Base-by-base conservation (phyloP, 2,329 filamentous ascomycete species). In the Monilinia fructigena region DNA sequence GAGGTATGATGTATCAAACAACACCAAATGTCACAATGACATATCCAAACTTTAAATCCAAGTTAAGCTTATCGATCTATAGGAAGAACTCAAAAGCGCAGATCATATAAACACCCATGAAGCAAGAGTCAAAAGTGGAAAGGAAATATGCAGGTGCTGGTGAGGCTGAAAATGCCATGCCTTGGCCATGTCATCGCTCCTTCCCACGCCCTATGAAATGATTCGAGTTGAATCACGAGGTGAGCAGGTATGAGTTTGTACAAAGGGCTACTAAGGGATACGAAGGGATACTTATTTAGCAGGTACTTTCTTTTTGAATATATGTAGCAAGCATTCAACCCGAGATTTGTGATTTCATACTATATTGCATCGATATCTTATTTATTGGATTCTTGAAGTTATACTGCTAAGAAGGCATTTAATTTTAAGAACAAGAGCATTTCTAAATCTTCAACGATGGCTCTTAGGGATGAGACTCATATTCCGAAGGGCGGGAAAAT, bases 81-180 rank as follows among this genome's bases (percentile, higher is more conserved):
- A 35, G 5, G 31, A 35, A 35, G 31, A 35, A 35, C 31, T 35
- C 31, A 58, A 42, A 40, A 23, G 18, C 23, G 38, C 10, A 58
- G 18, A 45, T 18, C 6, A 28, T 18, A 28, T 42, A 20, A 18
- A 20, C 3, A 58, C 5, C 23, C 40, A 8, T 31, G 40, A n/a
- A 45, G 23, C 18, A 40, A 58, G 20, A 16, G 11, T 7, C 55
- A 47, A 47, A 23, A 47, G 42, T 60, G 26, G 42, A 60, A 35
- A 11, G 7, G 26, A 48, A 35, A n/a, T 59, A 23, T 59, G 55
- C 28, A 23, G n/a, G 20, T 4, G 20, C 18, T n/a, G 16, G 26
- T 60, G 42, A 60, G 26, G 56, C 56, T 60, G 56, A 60, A 60
- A 48, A 60, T 38, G 11, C 53, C 53, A 55, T 38, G 53, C 11